phyloP scores from a whole-genome alignment of 2,329 filamentous ascomycete species.

The Thelonectria olida region DNA sequence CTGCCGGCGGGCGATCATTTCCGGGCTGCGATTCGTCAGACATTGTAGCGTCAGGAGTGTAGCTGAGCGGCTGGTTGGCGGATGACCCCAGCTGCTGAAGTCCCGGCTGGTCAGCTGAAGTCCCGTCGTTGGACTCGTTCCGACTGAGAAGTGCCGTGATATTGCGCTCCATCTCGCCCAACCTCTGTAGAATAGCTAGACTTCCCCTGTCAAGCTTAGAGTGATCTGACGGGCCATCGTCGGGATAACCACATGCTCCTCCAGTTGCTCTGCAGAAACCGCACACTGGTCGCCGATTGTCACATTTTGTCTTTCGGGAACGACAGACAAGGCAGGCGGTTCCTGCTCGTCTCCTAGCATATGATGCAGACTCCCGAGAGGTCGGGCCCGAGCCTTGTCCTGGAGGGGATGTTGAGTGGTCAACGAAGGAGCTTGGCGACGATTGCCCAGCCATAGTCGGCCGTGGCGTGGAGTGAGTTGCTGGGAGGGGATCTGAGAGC shows the following conservation, averaged over 20 bases:
- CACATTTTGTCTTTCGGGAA: slow-evolving; percentile 32
- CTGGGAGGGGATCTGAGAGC: slow-evolving; percentile 21
- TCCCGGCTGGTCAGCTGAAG: not conserved
- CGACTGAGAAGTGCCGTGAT: slow-evolving; percentile 14
- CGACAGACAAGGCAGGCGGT: slow-evolving; percentile 27
- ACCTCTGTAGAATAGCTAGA: slow-evolving; percentile 28
- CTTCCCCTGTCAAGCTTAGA: slow-evolving; percentile 33
- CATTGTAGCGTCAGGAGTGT: not conserved
- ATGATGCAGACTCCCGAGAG: slow-evolving; percentile 19
- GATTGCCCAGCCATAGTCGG: not conserved
- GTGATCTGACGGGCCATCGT: slow-evolving; percentile 24
- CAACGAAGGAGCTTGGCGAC: not conserved
- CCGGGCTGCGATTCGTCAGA: slow-evolving; percentile 1
- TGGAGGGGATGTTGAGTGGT: not conserved
- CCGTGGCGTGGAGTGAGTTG: not conserved
- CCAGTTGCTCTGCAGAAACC: slow-evolving; percentile 31
- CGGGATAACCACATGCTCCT: slow-evolving; percentile 30
- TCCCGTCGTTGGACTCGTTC: not conserved
- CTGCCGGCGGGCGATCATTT: slow-evolving; percentile 18
- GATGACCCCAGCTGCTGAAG: not conserved
- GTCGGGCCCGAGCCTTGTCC: not conserved
- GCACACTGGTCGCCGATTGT: slow-evolving; percentile 29
- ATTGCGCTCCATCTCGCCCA: slow-evolving; percentile 27
- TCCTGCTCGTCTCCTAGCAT: slow-evolving; percentile 15
- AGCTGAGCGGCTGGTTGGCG: not conserved